Evolutionary conservation across 345 rosid genomes (phyloP).

Genomic region (Lumnitzera littorea): DNA sequence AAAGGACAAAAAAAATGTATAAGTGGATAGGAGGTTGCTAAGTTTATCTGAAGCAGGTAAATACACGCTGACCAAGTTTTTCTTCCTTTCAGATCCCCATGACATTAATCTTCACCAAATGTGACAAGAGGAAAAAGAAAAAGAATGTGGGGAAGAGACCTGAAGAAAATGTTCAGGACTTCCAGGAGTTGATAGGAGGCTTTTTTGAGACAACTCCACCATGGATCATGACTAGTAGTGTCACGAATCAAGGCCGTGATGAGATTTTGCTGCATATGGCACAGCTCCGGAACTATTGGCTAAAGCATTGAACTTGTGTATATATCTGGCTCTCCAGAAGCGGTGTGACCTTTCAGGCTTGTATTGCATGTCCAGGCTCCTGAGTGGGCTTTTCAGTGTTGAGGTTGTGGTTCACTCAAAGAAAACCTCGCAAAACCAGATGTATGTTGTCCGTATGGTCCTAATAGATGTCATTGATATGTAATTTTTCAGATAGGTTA

Average conservation of each 20-base stretch:
- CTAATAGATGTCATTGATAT: no score
- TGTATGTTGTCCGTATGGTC: no score
- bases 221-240: slow-evolving; percentile 98
- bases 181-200: slow-evolving; percentile 69
- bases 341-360: no score
- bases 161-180: slow-evolving; percentile 65
- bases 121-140: slow-evolving; percentile 93
- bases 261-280: slow-evolving; percentile 95
- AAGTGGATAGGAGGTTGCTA: no score
- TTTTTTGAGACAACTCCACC: slow-evolving; percentile 84
- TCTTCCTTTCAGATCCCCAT: slow-evolving; percentile 58
- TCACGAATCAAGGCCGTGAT: slow-evolving; percentile 92
- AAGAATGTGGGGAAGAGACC: slow-evolving; percentile 89
- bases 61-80: neutral
- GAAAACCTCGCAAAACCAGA: no score
- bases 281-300: slow-evolving; percentile 93
- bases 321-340: no score
- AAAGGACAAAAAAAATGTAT: no score
- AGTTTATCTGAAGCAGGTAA: neutral
- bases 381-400: no score
- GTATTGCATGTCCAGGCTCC: no score
- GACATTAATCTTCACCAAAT: slow-evolving; percentile 91
- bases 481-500: no score
- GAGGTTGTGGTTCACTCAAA: no score
- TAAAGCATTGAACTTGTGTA: slow-evolving; percentile 39